Evolutionary conservation across 495 filamentous ascomycete genomes (phyloP), one percentile per base, ranked within the genome.

Genomic region (Penicillium cataractarum): DNA sequence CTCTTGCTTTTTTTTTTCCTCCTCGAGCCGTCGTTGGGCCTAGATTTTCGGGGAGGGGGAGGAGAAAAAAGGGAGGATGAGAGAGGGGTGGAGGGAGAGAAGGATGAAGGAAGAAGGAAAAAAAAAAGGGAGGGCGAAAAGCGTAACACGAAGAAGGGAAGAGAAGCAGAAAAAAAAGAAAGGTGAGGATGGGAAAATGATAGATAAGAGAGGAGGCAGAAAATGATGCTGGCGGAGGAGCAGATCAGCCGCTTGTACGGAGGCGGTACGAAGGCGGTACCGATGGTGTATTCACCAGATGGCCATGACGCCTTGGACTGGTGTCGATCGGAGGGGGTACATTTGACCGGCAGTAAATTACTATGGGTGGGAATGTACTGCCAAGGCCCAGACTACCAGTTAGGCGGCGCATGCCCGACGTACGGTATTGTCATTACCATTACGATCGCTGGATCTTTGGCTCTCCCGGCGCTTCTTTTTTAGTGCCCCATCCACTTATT

Each of bases 151-250:
- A 50, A 44, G 61, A 40, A 61, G 40, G 35, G 50, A 58, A 29
- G 55, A 58, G 48, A 57, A 40, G 29, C 57, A 13, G 54, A 44
- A 60, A 63, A 63, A 42, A 58, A 61, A 26, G 59, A 68, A 62
- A 37, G 48, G 29, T 60, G 51, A 58, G 64, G 58, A 69, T 48
- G 55, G 44, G 50, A 65, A 68, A 64, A 54, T 70, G 71, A 72
- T 74, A 74, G 70, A 70, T 72, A 70, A 68, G 65, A 55, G 31
- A 35, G 42, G 46, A 15, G 57, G 55, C 63, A 60, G 63, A 67
- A 65, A 65, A 60, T 60, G 65, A 69, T 69, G 60, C 57, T 54
- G 63, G 61, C 44, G 31, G 24, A 42, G 24, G 55, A 61, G 62
- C 33, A 62, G 65, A 69, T 71, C 66, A 65, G 67, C 65, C 67